Base-by-base conservation (phyloP, 2,329 filamentous ascomycete genomes). In the Rutstroemia sp. region DNA sequence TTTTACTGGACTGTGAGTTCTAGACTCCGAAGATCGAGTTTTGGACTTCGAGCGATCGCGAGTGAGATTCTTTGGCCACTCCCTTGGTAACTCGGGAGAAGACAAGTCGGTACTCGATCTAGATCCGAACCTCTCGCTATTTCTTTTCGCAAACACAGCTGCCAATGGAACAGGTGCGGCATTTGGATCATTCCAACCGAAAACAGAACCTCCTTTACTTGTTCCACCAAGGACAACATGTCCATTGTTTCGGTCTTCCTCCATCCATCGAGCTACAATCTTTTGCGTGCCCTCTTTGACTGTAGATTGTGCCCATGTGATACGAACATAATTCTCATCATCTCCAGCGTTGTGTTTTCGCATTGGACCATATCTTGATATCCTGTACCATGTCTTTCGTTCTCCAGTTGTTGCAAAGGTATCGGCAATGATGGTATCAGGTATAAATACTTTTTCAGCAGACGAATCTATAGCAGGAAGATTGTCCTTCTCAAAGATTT, bases 201-300 rank as follows among this genome's bases (percentile, higher is more conserved):
- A 86, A 61, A 80, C 75, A 36, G 74, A 75, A 57, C 74, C 76
- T 5, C 73, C 74, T 40, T 75, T 77, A 17, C 75, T 73, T 17
- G 68, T 68, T 23, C 74, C 75, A 7, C 75, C 76, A 9, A 79
- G 68, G 1, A 72, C 72, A 12, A 75, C 69, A 48, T 76, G 76
- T 1, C 81, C 79, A 2, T 78, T 73, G 27, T 81, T 78, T 0
- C 80, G 79, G 61, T 83, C 82, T 62, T 86, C 79, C 62, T 84
- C 80, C 76, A 86, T 83, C 84, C 84, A 87, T 25, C 81, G 75
- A 25, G 79, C 75, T 17, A 87, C 82, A 42, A 82, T 81, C 56
- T 78, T 76, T 57, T 83, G 74, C 1, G 78, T 80, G 8, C 81
- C 76, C 12, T 70, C 68, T 23, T 80, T 80, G 2, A 82, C 70